Percentiles rank a stretch among this genome's conserved stretches.
Conservation (phyloP, 495 filamentous ascomycete species). For the Penicillium lividum region DNA sequence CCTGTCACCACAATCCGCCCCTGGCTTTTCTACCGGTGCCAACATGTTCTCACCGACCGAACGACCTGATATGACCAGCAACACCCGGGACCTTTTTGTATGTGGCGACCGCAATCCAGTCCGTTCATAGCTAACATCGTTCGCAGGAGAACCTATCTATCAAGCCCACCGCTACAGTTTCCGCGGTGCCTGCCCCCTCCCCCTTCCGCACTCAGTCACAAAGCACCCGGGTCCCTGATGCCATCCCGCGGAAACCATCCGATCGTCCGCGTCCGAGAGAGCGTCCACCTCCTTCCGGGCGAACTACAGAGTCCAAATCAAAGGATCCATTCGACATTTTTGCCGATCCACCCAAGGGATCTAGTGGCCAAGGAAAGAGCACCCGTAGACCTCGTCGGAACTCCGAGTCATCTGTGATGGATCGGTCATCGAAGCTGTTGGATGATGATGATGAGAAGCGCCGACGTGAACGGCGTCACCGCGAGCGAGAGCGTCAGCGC, state of each 20-base stretch:
- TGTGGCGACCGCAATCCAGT: conserved; percentile 34
- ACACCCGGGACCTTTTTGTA: conserved; percentile 89
- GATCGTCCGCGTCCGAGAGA: conserved; percentile 35
- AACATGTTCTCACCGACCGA: conserved; percentile 60
- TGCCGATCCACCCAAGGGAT: conserved; percentile 52
- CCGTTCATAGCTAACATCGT: conserved; percentile 9
- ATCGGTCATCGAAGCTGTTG: conserved; percentile 57
- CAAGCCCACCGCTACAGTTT: conserved; percentile 27
- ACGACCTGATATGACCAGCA: conserved; percentile 55
- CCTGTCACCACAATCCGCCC: conserved; percentile 49
- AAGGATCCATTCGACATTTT: conserved; percentile 58
- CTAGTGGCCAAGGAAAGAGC: conserved; percentile 25
- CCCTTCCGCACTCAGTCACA: conserved; percentile 30
- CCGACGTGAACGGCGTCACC: conserved; percentile 67
- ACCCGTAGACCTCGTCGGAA: conserved; percentile 74
- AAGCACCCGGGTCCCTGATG: conserved; percentile 44
- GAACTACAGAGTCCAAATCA: conserved; percentile 25
- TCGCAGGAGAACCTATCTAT: conserved; percentile 45
- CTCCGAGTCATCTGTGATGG: conserved; percentile 89
- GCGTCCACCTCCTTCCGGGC: conserved; percentile 21
- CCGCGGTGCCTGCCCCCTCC: conserved; percentile 11
- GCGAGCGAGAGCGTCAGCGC: conserved; percentile 66
- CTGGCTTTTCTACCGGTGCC: conserved; percentile 40
- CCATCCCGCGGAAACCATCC: conserved; percentile 32
- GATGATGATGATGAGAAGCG: conserved; percentile 75